Evolutionary conservation across 768 basidiomycete species (phyloP).

Genomic region (Collybiopsis confluens): DNA sequence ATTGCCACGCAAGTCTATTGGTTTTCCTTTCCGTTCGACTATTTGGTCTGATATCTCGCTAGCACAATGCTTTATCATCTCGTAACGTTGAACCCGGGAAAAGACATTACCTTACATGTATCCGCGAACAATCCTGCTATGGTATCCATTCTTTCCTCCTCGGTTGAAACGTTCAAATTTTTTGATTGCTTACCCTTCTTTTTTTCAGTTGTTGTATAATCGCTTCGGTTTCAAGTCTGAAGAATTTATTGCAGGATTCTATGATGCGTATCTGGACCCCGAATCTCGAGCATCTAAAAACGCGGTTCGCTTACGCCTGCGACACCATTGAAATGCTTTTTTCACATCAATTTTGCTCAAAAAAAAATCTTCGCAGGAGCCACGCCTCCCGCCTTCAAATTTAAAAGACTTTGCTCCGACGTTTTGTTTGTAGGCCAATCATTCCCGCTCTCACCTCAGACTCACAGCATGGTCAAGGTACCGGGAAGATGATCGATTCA

Average conservation of each 20-base stretch:
- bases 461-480: too few species aligned
- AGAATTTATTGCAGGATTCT: slow-evolving; percentile 79
- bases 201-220: slow-evolving; percentile 67
- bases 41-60: slow-evolving; percentile 6
- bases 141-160: slow-evolving; percentile 33
- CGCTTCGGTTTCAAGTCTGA: slow-evolving; percentile 87
- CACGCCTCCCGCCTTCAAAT: too few species aligned
- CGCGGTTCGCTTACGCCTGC: slow-evolving; percentile 72
- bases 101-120: slow-evolving; percentile 80
- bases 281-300: slow-evolving; percentile 74
- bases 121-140: slow-evolving; percentile 79
- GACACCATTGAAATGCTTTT: slow-evolving; percentile 36
- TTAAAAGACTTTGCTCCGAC: too few species aligned
- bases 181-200: neutral
- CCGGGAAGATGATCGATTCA: too few species aligned
- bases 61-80: slow-evolving; percentile 80
- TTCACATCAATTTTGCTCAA: neutral
- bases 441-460: too few species aligned
- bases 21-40: neutral
- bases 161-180: neutral
- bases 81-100: slow-evolving; percentile 63
- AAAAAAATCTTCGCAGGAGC: too few species aligned
- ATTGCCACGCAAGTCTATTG: slow-evolving; percentile 59
- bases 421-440: too few species aligned
- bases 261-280: slow-evolving; percentile 71